Percentiles rank a stretch among this genome's conserved stretches.
Evolutionary conservation across 768 basidiomycete species (phyloP).

Genomic region (Lactarius quietus): DNA sequence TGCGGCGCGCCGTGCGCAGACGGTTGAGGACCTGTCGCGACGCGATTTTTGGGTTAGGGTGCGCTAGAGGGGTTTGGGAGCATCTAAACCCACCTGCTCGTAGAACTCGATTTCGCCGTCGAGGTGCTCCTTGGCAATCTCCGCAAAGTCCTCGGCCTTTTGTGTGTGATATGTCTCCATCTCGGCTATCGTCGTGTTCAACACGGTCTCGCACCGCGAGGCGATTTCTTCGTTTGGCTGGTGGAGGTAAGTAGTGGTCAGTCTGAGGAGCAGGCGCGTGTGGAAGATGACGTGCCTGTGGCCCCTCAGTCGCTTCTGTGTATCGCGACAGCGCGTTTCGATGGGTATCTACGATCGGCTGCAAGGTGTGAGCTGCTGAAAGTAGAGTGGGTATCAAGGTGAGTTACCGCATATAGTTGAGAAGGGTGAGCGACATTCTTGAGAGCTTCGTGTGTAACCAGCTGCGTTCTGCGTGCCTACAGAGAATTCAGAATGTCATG

Average conservation of each 20-base stretch:
- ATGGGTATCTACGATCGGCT: slow-evolving; percentile 77
- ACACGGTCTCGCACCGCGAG: slow-evolving; percentile 78
- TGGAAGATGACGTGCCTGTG: slow-evolving; percentile 32
- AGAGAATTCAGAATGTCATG: slow-evolving; percentile 12
- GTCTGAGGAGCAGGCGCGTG: background rate
- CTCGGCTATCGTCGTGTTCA: slow-evolving; percentile 87
- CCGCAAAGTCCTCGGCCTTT: slow-evolving; percentile 65
- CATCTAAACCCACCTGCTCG: slow-evolving; percentile 51
- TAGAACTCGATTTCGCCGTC: slow-evolving; percentile 76
- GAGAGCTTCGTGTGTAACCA: slow-evolving; percentile 70
- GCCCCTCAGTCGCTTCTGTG: slow-evolving; percentile 45
- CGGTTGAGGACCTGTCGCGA: slow-evolving; percentile 49
- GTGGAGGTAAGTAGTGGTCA: background rate
- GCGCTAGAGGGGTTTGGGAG: background rate
- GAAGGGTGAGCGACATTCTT: slow-evolving; percentile 75
- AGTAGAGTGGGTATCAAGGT: background rate
- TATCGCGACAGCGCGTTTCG: slow-evolving; percentile 64
- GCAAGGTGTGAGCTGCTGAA: background rate
- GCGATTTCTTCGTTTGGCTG: slow-evolving; percentile 64
- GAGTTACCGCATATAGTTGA: slow-evolving; percentile 60
- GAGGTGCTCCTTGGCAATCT: slow-evolving; percentile 59
- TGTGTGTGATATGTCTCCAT: slow-evolving; percentile 76
- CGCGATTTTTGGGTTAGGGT: background rate
- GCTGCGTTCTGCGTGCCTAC: slow-evolving; percentile 69
- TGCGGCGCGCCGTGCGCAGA: slow-evolving; percentile 52